Conservation (phyloP, 2,329 filamentous ascomycete genomes). For the Neocucurbitaria cava region DNA sequence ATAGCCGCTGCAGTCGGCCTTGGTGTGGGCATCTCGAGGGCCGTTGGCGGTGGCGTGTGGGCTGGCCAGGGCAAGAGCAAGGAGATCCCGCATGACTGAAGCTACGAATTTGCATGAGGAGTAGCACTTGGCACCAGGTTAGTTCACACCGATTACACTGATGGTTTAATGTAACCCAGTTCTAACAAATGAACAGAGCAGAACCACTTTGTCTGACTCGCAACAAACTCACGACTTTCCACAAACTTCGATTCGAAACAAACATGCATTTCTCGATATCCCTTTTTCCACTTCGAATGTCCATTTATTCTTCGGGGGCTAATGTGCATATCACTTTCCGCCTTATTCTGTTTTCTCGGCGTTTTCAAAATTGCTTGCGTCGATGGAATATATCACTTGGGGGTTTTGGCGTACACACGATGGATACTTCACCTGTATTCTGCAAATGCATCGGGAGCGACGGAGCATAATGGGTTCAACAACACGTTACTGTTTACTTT, state of each 20-base stretch:
- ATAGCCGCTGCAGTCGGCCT: conserved; percentile 56
- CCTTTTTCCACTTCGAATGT: conserved; percentile 19
- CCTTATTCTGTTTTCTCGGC: conserved; percentile 4
- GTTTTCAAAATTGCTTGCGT: conserved; percentile 5
- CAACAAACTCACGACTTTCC: conserved; percentile 15
- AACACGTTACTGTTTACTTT: conserved; percentile 8
- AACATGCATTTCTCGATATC: conserved; percentile 28
- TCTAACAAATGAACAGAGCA: background rate
- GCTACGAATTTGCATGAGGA: conserved; percentile 5
- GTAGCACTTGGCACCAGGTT: conserved; percentile 14
- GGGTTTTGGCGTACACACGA: conserved; percentile 7
- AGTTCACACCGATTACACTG: background rate
- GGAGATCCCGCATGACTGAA: conserved; percentile 41
- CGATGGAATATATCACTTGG: conserved; percentile 4
- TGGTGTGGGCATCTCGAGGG: conserved; percentile 57
- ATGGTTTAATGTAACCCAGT: too few relatives aligned
- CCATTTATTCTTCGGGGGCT: conserved; percentile 17
- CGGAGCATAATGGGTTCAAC: conserved; percentile 17
- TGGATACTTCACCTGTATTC: conserved; percentile 6
- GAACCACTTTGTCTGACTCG: conserved; percentile 3
- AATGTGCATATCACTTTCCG: conserved; percentile 19
- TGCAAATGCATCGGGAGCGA: conserved; percentile 13
- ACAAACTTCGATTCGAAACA: conserved; percentile 20
- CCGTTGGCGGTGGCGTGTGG: conserved; percentile 58
- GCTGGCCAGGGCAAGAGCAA: conserved; percentile 47